Conservation (phyloP, 257 asterid species). For the Coffea eugenioides region DNA sequence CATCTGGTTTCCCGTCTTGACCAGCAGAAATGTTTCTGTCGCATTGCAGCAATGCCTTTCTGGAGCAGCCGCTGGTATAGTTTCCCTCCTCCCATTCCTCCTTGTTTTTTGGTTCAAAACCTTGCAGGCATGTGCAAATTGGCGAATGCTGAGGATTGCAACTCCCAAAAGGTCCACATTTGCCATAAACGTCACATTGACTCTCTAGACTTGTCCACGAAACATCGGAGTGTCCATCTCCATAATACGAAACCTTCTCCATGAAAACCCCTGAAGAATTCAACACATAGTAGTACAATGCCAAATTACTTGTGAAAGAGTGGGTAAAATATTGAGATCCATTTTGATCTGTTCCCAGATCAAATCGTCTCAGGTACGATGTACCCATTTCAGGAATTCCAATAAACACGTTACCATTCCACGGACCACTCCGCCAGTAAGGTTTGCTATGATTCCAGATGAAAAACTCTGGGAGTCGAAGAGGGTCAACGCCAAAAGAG, state of each 20-base stretch:
- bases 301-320: constrained; percentile 3
- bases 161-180: constrained; percentile 48
- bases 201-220: constrained; percentile 11
- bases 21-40: constrained; percentile 10
- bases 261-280: constrained; percentile 19
- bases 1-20: constrained; percentile 32
- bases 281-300: constrained; percentile 4
- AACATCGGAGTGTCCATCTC: constrained; percentile 3
- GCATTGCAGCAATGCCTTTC: constrained; percentile 39
- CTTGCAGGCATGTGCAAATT: constrained; percentile 52
- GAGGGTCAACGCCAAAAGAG: constrained; percentile 25
- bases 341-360: not conserved
- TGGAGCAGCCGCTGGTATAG: constrained; percentile 49
- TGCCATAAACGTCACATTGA: constrained; percentile 23
- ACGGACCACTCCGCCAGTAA: constrained; percentile 41
- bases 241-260: constrained; percentile 1
- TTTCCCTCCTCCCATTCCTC: constrained; percentile 47
- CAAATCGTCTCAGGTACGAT: constrained; percentile 1
- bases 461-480: constrained; percentile 31
- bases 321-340: constrained; percentile 15
- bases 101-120: constrained; percentile 34
- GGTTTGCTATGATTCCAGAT: constrained; percentile 31
- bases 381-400: constrained; percentile 15
- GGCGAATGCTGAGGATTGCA: constrained; percentile 37
- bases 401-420: constrained; percentile 27